Evolutionary conservation across 2,329 filamentous ascomycete genomes (phyloP), one percentile per base, ranked within the genome.

Genomic region (Alternaria dauci): DNA sequence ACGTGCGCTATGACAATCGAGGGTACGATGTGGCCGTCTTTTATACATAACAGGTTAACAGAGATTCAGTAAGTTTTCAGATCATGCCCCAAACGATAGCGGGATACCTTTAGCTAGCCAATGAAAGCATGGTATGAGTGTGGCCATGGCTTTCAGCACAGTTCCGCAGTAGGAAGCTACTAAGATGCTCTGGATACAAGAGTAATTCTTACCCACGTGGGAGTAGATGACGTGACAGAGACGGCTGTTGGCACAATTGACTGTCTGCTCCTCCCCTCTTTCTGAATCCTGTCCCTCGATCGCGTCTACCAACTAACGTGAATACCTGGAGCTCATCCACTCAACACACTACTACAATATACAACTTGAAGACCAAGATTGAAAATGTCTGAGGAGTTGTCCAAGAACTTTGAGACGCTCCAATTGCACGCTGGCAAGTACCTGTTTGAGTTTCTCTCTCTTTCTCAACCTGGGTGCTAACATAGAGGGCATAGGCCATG

Each of bases 401-500:
- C 77, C 44, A 79, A 78, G 62, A 79, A 78, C 67, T 84, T 84
- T 55, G 82, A 84, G 78, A 83, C 82, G 69, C 78, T 84, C 71
- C 82, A 84, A 73, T 73, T 84, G 65, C 82, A 84, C 63, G 82
- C 82, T 59, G 82, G 81, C 81, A 75, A 62, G 74, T 48, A 55
- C 18, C 20, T 23, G 20, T n/a, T 20, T 8, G 0, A 26, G 46
- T 14, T n/a, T 41, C 50, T 41, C 50, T 41, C 25, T 39, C 48
- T 39, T 16, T 30, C n/a, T 14, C 12, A 9, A 12, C 12, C 8
- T 16, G n/a, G n/a, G 1, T 53, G n/a, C 20, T 57, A 18, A 61
- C 64, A 28, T 65, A 32, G 32, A 23, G 41, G 8, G 38, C 23
- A 14, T 71, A 96, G 93, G 76, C 63, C 92, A 96, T 71, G 85